These are phyloP conservation scores for Cucurbitaria berberidis DNA, from an alignment of 2,329 filamentous ascomycete species.

Conservation along the genomic window DNA sequence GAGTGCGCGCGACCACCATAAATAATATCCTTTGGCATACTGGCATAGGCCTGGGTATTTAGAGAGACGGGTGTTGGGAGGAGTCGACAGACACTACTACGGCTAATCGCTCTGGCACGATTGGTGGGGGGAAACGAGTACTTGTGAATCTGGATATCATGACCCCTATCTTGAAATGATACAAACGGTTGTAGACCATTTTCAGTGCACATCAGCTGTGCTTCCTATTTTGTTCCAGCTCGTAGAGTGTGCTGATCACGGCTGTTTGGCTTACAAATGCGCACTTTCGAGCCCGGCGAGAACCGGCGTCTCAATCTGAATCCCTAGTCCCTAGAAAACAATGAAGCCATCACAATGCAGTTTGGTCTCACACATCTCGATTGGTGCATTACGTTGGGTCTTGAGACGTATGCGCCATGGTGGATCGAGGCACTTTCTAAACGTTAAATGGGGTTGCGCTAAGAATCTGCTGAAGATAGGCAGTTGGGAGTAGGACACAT, in stretches of 20 bases:
- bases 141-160: constrained; percentile 18
- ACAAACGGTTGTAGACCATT: constrained; percentile 10
- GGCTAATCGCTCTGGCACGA: constrained; percentile 3
- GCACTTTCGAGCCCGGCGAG: background rate
- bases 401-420: too few relatives aligned
- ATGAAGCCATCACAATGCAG: too few relatives aligned
- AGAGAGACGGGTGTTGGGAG: background rate
- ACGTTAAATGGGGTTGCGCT: too few relatives aligned
- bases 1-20: constrained; percentile 12
- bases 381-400: too few relatives aligned
- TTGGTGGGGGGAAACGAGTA: constrained; percentile 4
- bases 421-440: too few relatives aligned
- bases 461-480: too few relatives aligned
- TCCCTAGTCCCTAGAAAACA: too few relatives aligned
- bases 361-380: too few relatives aligned
- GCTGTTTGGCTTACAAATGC: background rate
- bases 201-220: background rate
- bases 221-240: background rate
- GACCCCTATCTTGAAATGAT: constrained; percentile 24
- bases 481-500: too few relatives aligned
- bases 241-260: background rate
- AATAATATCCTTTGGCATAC: constrained; percentile 11
- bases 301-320: background rate
- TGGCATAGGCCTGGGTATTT: constrained; percentile 11
- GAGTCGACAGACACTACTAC: constrained; percentile 8